Conservation (phyloP, 2,329 filamentous ascomycete genomes). For the Ascochyta pisi region DNA sequence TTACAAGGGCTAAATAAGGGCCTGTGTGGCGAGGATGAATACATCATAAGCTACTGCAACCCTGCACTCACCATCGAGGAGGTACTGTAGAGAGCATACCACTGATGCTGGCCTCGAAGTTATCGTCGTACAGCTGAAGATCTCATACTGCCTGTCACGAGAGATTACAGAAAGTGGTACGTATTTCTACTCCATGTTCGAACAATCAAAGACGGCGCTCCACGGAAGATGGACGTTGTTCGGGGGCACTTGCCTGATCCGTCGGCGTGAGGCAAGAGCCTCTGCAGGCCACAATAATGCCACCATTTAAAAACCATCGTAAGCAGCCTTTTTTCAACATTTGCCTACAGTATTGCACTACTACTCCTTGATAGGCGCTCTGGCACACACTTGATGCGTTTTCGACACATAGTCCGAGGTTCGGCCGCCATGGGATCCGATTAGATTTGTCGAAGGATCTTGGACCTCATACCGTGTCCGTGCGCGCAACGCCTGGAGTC, state of each 20-base stretch:
- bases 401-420: background rate
- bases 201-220: background rate
- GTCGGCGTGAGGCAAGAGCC: background rate
- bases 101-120: background rate
- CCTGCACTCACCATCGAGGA: background rate
- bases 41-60: background rate
- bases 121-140: background rate
- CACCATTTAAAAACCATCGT: background rate
- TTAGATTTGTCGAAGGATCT: background rate
- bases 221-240: background rate
- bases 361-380: background rate
- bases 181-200: background rate
- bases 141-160: too few species aligned
- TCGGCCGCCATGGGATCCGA: background rate
- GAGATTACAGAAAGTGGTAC: background rate
- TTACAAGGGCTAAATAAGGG: background rate
- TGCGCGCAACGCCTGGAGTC: too few species aligned
- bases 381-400: background rate
- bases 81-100: background rate
- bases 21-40: background rate
- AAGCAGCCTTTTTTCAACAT: background rate
- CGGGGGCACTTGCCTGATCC: background rate
- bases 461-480: too few species aligned
- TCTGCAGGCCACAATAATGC: background rate
- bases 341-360: background rate